These are phyloP conservation scores for Heterobasidion irregulare DNA, from an alignment of 1,284 basidiomycete genomes.

Conservation along the genomic window DNA sequence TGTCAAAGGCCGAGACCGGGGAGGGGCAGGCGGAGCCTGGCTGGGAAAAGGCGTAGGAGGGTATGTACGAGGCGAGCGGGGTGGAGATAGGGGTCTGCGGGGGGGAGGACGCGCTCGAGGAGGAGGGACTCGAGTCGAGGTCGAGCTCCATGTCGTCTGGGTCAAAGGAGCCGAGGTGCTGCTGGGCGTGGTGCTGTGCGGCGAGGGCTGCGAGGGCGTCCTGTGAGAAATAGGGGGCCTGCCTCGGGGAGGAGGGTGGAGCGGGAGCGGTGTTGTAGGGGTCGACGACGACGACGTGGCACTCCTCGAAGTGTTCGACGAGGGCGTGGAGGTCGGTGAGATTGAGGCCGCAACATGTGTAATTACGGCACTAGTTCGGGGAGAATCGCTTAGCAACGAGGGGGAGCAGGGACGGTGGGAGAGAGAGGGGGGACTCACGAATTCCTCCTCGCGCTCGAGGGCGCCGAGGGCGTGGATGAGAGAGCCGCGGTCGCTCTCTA, in stretches of 20 bases:
- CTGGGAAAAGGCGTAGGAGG: slow-evolving; percentile 13
- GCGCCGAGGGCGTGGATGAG: slow-evolving; percentile 58
- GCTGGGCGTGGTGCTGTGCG: slow-evolving; percentile 10
- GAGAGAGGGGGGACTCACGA: slow-evolving; percentile 33
- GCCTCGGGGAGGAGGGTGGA: slow-evolving; percentile 27
- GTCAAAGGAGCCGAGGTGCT: slow-evolving; percentile 41
- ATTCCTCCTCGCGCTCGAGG: slow-evolving; percentile 63
- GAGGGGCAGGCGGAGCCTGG: slow-evolving; percentile 18
- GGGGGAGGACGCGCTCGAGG: slow-evolving; percentile 25
- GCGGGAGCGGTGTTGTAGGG: slow-evolving; percentile 29
- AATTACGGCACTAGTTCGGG: slow-evolving; percentile 58
- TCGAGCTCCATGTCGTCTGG: slow-evolving; percentile 78
- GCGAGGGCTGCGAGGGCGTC: slow-evolving; percentile 8
- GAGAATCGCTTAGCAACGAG: slow-evolving; percentile 3
- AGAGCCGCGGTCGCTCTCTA: slow-evolving; percentile 53
- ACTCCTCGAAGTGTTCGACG: slow-evolving; percentile 81
- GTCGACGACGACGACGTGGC: slow-evolving; percentile 70
- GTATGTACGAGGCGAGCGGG: slow-evolving; percentile 34
- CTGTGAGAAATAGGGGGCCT: background rate
- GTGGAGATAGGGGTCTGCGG: slow-evolving; percentile 29
- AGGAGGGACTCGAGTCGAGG: slow-evolving; percentile 36
- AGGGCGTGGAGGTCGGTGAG: slow-evolving; percentile 79
- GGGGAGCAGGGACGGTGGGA: slow-evolving; percentile 6
- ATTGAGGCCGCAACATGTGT: slow-evolving; percentile 75
- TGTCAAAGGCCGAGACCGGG: slow-evolving; percentile 40